These are phyloP conservation scores for Xerocomus spinulosus DNA, from an alignment of 768 basidiomycete species.

Conservation along the genomic window DNA sequence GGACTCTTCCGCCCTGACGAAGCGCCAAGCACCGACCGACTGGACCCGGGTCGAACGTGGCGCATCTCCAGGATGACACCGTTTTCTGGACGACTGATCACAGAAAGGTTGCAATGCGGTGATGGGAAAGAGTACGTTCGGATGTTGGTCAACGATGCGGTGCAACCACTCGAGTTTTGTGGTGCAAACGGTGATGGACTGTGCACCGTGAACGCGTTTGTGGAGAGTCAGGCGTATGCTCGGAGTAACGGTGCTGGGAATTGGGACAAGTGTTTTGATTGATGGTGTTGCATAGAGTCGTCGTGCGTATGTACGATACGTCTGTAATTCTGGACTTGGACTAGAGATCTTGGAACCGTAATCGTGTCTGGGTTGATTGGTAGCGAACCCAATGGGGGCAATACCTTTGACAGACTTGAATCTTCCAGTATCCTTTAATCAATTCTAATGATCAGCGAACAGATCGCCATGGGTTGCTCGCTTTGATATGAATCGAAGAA, in stretches of 20 bases:
- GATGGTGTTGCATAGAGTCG: too few relatives aligned
- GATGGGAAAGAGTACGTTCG: constrained; percentile 48
- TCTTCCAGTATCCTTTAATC: too few relatives aligned
- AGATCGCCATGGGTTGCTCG: too few relatives aligned
- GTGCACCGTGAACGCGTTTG: constrained; percentile 61
- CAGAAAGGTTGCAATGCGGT: constrained; percentile 59
- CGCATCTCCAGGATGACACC: constrained; percentile 58
- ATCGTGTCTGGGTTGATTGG: too few relatives aligned
- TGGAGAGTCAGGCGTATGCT: constrained; percentile 68
- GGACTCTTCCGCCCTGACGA: constrained; percentile 45
- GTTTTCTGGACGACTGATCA: constrained; percentile 70
- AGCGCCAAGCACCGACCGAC: constrained; percentile 11
- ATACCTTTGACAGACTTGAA: too few relatives aligned
- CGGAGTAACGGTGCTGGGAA: constrained; percentile 65
- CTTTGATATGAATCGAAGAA: too few relatives aligned
- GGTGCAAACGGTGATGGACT: constrained; percentile 49
- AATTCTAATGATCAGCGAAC: too few relatives aligned
- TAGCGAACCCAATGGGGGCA: too few relatives aligned
- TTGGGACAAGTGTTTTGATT: constrained; percentile 57
- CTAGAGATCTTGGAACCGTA: too few relatives aligned
- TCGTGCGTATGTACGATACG: too few relatives aligned
- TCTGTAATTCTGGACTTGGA: too few relatives aligned
- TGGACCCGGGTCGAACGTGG: constrained; percentile 42
- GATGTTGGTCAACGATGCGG: constrained; percentile 73
- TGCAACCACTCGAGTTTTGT: constrained; percentile 62